phyloP scores from a whole-genome alignment of 2,329 filamentous ascomycete species.

The Alternaria panax region DNA sequence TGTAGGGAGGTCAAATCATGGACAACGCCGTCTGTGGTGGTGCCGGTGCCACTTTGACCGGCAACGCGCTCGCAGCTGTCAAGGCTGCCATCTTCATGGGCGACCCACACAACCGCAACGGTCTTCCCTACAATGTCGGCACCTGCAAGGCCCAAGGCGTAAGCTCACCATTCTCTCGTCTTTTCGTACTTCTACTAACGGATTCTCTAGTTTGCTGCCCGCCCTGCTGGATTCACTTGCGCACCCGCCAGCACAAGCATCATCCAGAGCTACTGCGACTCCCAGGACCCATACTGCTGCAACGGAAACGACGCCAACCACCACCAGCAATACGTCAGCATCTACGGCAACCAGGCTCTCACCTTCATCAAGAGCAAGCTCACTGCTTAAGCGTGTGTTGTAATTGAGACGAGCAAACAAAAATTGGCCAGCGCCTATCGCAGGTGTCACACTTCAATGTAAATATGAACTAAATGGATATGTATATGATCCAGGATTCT shows the following conservation, averaged over 20 bases:
- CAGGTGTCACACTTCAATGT: constrained; percentile 1
- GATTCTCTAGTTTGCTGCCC: constrained; percentile 63
- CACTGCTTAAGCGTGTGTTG: constrained; percentile 34
- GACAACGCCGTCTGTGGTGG: constrained; percentile 69
- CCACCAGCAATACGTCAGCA: constrained; percentile 68
- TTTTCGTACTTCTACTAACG: constrained; percentile 2
- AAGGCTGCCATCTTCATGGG: constrained; percentile 73
- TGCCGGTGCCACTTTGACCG: constrained; percentile 56
- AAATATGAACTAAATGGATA: constrained; percentile 6
- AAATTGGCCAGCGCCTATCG: not conserved
- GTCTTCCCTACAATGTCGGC: constrained; percentile 67
- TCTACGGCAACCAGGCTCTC: constrained; percentile 67
- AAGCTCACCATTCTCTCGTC: constrained; percentile 44
- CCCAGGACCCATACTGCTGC: constrained; percentile 71
- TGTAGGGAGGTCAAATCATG: constrained; percentile 67
- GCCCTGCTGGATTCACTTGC: constrained; percentile 65
- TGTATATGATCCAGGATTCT: not conserved
- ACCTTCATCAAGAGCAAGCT: constrained; percentile 66
- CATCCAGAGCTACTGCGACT: constrained; percentile 71
- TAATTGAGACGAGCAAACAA: not conserved
- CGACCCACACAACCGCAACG: constrained; percentile 64
- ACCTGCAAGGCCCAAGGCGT: constrained; percentile 67
- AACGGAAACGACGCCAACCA: constrained; percentile 66
- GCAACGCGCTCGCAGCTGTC: constrained; percentile 61
- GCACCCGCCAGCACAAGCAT: constrained; percentile 59